phyloP scores from a whole-genome alignment of 2,329 filamentous ascomycete genomes.

The Knoxdaviesia capensis region DNA sequence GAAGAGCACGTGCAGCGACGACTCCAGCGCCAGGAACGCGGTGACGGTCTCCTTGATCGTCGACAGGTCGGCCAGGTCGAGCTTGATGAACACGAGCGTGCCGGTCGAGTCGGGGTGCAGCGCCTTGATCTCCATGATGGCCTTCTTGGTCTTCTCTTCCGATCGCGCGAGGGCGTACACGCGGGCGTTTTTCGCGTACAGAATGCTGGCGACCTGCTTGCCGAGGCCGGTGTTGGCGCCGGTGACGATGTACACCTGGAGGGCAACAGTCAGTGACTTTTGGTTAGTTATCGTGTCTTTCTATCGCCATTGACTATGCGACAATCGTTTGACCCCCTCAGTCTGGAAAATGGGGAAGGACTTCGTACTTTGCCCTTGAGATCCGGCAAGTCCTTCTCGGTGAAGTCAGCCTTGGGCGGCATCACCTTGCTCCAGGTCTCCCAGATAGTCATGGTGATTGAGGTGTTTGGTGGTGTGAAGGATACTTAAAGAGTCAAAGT shows the following conservation, averaged over 20 bases:
- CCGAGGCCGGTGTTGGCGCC: conserved; percentile 23
- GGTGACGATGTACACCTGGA: conserved; percentile 31
- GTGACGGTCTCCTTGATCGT: conserved; percentile 14
- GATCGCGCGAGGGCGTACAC: conserved; percentile 34
- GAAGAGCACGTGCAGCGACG: conserved; percentile 18
- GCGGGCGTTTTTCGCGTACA: conserved; percentile 31
- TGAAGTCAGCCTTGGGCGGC: conserved; percentile 8
- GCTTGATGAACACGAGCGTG: conserved; percentile 19
- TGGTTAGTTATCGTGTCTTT: too few species aligned
- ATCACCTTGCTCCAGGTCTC: too few species aligned
- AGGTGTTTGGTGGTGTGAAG: too few species aligned
- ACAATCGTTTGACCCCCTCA: too few species aligned
- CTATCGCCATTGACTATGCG: too few species aligned
- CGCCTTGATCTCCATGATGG: conserved; percentile 22
- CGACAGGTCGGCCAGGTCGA: conserved; percentile 22
- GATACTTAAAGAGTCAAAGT: too few species aligned
- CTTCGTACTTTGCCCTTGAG: conserved; percentile 34
- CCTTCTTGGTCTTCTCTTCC: conserved; percentile 19
- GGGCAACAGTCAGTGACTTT: neutral
- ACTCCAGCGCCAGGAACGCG: conserved; percentile 12
- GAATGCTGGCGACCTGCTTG: conserved; percentile 27
- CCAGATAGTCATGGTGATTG: too few species aligned
- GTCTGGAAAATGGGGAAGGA: too few species aligned
- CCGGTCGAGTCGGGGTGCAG: conserved; percentile 16
- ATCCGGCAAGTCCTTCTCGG: conserved; percentile 46